A percentile compares a stretch with the other conserved stretches of the same genome.
Conservation (phyloP, 108 stramenopile species). For the Skeletonema menzelii region DNA sequence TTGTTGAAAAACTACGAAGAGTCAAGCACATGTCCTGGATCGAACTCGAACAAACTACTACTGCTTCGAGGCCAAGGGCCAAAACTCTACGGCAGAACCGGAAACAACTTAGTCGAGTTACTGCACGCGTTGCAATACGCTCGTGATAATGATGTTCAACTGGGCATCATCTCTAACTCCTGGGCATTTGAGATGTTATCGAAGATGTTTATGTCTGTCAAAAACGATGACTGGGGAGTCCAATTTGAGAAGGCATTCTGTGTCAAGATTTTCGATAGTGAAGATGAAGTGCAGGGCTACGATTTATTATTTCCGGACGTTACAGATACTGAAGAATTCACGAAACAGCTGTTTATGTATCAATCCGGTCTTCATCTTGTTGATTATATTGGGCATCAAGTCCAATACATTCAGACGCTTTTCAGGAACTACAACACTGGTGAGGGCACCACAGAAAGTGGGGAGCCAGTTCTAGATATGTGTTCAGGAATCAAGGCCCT, state of each 20-base stretch:
- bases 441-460: background rate
- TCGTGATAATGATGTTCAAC: background rate
- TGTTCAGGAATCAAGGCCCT: background rate
- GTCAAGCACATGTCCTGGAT: background rate
- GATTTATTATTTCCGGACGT: background rate
- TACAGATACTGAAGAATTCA: background rate
- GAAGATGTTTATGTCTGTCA: background rate
- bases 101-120: conserved; percentile 2
- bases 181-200: background rate
- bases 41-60: background rate
- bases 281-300: background rate
- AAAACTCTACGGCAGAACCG: background rate
- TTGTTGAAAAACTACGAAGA: background rate
- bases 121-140: conserved; percentile 2
- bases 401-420: background rate
- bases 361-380: background rate
- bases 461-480: background rate
- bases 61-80: background rate
- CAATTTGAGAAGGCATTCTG: background rate
- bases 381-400: background rate
- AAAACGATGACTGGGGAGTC: background rate
- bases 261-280: background rate
- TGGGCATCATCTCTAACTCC: background rate
- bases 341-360: background rate
- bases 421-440: background rate